Conservation (phyloP, 257 asterid genomes). For the Echium plantagineum region DNA sequence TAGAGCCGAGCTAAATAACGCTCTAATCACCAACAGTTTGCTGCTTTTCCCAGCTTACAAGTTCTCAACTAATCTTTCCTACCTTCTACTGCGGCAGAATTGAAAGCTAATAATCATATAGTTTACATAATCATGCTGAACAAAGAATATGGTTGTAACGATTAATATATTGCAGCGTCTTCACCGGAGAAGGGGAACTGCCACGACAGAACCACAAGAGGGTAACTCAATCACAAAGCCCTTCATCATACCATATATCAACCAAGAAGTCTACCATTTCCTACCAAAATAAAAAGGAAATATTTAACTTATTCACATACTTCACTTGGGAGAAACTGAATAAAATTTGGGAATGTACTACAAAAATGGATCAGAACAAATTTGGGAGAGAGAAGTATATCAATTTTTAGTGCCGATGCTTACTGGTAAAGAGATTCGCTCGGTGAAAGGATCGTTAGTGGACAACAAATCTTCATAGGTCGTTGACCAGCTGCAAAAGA, state of each 20-base stretch:
- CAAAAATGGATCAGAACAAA: background rate
- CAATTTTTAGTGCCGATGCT: conserved; percentile 11
- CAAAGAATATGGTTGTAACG: background rate
- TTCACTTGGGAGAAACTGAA: background rate
- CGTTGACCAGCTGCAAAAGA: conserved; percentile 69
- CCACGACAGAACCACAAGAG: background rate
- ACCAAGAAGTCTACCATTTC: conserved; percentile 94
- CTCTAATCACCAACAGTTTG: background rate
- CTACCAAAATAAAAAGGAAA: conserved; percentile 26
- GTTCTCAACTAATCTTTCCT: background rate
- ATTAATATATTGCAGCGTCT: background rate
- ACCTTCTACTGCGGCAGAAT: background rate
- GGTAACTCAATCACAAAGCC: conserved; percentile 51
- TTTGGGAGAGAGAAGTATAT: background rate
- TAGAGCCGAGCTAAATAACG: too few relatives aligned
- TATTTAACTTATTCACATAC: too few relatives aligned
- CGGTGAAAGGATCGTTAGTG: conserved; percentile 56
- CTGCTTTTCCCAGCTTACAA: background rate
- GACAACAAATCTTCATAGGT: conserved; percentile 87
- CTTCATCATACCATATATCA: conserved; percentile 88
- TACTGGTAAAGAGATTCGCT: conserved; percentile 66
- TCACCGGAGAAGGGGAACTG: too few relatives aligned
- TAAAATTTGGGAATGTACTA: too few relatives aligned
- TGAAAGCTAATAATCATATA: background rate
- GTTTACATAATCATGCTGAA: background rate